These are phyloP conservation scores for Dothideomycetes sp. DNA, from an alignment of 2,329 filamentous ascomycete species.

Conservation along the genomic window DNA sequence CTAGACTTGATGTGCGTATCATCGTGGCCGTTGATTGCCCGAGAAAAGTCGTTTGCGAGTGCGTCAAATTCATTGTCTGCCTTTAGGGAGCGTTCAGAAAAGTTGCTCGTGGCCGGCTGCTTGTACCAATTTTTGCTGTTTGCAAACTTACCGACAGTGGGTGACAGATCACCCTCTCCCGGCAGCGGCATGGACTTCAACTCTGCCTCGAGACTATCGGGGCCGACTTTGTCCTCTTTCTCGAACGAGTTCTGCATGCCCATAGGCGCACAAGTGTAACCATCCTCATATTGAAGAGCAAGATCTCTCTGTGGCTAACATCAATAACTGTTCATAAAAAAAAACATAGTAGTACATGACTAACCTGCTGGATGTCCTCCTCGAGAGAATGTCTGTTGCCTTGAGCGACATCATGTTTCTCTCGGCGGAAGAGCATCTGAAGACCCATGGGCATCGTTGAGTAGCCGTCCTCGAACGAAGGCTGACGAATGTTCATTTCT, in stretches of 20 bases:
- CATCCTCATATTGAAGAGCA: slow-evolving; percentile 13
- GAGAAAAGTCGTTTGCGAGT: background rate
- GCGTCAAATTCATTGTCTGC: slow-evolving; percentile 9
- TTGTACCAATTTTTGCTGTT: slow-evolving; percentile 31
- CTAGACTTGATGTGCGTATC: too few relatives aligned
- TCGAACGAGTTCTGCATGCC: slow-evolving; percentile 42
- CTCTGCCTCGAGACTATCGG: background rate
- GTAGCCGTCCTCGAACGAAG: slow-evolving; percentile 15
- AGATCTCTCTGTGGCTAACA: too few relatives aligned
- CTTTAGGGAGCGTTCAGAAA: slow-evolving; percentile 16
- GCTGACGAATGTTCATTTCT: slow-evolving; percentile 10
- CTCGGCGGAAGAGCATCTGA: slow-evolving; percentile 15
- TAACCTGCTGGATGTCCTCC: slow-evolving; percentile 6
- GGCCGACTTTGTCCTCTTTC: slow-evolving; percentile 31
- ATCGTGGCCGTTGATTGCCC: background rate
- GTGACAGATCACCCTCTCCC: slow-evolving; percentile 31
- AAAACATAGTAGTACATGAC: too few relatives aligned
- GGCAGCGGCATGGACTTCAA: slow-evolving; percentile 17
- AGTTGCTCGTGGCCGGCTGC: slow-evolving; percentile 17
- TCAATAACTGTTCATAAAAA: too few relatives aligned
- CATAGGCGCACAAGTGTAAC: slow-evolving; percentile 27
- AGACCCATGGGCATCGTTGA: slow-evolving; percentile 17
- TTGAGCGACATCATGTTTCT: slow-evolving; percentile 7
- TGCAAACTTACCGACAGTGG: slow-evolving; percentile 28
- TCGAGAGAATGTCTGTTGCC: slow-evolving; percentile 7